Conservation (phyloP, 345 rosid genomes). For the Euphorbia peplus region DNA sequence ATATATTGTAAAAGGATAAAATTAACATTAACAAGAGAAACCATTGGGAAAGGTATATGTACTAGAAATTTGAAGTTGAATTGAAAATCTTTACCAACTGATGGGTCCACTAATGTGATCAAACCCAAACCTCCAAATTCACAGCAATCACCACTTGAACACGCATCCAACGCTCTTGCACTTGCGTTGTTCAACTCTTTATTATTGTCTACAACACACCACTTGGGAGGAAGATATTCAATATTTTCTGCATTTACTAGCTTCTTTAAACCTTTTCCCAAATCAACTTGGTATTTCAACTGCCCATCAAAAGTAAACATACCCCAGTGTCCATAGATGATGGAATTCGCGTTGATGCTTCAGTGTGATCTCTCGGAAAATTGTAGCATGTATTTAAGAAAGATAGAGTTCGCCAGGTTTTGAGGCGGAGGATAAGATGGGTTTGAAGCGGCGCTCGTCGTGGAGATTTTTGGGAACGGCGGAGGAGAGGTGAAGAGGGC, state of each 20-base stretch:
- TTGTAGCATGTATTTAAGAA: too few relatives aligned
- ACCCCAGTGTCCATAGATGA: conserved; percentile 98
- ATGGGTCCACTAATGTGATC: conserved; percentile 86
- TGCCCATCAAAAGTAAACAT: conserved; percentile 91
- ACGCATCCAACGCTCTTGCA: conserved; percentile 56
- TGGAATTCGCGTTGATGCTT: too few relatives aligned
- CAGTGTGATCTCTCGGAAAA: too few relatives aligned
- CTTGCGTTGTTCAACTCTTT: conserved; percentile 67
- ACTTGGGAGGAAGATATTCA: conserved; percentile 66
- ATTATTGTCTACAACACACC: conserved; percentile 86
- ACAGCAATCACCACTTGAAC: conserved; percentile 75
- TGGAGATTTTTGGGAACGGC: too few relatives aligned
- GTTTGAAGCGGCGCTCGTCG: too few relatives aligned
- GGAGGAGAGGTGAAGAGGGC: too few relatives aligned
- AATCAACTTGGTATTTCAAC: conserved; percentile 61
- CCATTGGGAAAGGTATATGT: conserved; percentile 29
- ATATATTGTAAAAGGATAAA: conserved; percentile 4
- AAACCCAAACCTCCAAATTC: conserved; percentile 80
- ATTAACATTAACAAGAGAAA: conserved; percentile 18
- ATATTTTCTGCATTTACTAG: conserved; percentile 63
- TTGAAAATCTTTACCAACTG: conserved; percentile 46
- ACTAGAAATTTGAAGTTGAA: conserved; percentile 54
- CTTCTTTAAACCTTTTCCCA: conserved; percentile 55
- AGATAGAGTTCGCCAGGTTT: too few relatives aligned
- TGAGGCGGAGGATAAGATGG: too few relatives aligned